Percentiles rank a stretch among this genome's conserved stretches.
These are phyloP conservation scores for Candida suzukii DNA, from an alignment of 805 yeast species.

Conservation along the genomic window DNA sequence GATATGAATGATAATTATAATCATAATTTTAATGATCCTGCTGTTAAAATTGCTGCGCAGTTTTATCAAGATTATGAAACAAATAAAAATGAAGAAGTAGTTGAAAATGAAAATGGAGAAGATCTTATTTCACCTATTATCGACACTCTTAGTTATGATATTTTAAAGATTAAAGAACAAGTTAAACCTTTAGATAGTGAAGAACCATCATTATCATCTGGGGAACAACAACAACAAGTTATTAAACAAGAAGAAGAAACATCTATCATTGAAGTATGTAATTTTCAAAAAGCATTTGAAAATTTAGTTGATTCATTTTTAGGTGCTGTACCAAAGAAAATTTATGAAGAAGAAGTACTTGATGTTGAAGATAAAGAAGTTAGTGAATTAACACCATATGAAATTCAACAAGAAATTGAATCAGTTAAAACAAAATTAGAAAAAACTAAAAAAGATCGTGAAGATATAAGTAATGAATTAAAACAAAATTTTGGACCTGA, in stretches of 20 bases:
- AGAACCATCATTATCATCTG: too few species aligned
- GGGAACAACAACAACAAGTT: too few species aligned
- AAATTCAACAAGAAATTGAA: background rate
- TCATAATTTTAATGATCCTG: conserved; percentile 79
- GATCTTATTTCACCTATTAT: background rate
- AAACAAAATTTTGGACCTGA: conserved; percentile 45
- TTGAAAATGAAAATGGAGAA: background rate
- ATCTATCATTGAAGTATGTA: background rate
- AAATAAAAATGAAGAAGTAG: conserved; percentile 23
- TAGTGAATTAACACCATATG: background rate
- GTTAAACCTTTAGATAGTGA: background rate
- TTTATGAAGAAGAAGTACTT: too few species aligned
- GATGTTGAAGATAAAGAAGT: background rate
- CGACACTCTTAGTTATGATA: background rate
- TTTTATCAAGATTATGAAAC: conserved; percentile 42
- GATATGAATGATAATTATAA: conserved; percentile 56
- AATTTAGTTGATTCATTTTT: conserved; percentile 14
- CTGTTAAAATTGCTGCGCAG: conserved; percentile 68
- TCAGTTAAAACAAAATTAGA: background rate
- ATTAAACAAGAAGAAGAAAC: background rate
- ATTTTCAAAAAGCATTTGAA: conserved; percentile 2
- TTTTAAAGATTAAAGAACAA: background rate
- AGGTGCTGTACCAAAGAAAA: conserved; percentile 8
- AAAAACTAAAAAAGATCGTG: conserved; percentile 23
- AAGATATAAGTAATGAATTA: background rate